A percentile compares a stretch with the other conserved stretches of the same genome.
Conservation (phyloP, 1,284 basidiomycete genomes). For the Leccinum variabile region DNA sequence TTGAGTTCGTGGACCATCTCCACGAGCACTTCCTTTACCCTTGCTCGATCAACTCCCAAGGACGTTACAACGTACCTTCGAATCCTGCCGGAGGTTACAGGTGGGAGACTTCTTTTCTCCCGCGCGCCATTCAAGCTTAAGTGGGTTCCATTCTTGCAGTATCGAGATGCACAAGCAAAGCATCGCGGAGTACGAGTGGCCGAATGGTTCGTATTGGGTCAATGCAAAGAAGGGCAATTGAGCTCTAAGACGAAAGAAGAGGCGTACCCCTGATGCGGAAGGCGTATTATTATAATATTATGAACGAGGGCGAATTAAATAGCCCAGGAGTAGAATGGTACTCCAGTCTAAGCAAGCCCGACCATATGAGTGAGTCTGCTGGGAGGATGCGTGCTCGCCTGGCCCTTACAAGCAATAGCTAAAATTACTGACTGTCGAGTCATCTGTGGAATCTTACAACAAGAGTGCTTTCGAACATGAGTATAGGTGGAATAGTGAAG, state of each 20-base stretch:
- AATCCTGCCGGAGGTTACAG: slow-evolving; percentile 73
- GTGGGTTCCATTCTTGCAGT: slow-evolving; percentile 36
- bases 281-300: slow-evolving; percentile 6
- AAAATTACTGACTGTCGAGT: background rate
- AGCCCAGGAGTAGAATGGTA: background rate
- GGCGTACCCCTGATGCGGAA: background rate
- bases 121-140: background rate
- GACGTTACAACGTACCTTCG: slow-evolving; percentile 81
- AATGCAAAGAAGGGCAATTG: slow-evolving; percentile 17
- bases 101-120: slow-evolving; percentile 39
- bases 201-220: slow-evolving; percentile 72
- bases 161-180: slow-evolving; percentile 77
- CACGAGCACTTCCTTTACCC: slow-evolving; percentile 93
- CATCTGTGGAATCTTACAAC: slow-evolving; percentile 1
- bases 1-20: slow-evolving; percentile 87
- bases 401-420: background rate
- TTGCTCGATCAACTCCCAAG: slow-evolving; percentile 83
- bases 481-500: slow-evolving; percentile 4
- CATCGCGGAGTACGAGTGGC: slow-evolving; percentile 75
- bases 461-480: slow-evolving; percentile 3
- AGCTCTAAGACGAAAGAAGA: slow-evolving; percentile 3
- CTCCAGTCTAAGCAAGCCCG: background rate
- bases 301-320: background rate
- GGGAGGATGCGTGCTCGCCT: too few species aligned
- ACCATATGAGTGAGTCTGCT: background rate